Conservation (phyloP, 2,329 filamentous ascomycete species). For the Thermochaetoides dissita region DNA sequence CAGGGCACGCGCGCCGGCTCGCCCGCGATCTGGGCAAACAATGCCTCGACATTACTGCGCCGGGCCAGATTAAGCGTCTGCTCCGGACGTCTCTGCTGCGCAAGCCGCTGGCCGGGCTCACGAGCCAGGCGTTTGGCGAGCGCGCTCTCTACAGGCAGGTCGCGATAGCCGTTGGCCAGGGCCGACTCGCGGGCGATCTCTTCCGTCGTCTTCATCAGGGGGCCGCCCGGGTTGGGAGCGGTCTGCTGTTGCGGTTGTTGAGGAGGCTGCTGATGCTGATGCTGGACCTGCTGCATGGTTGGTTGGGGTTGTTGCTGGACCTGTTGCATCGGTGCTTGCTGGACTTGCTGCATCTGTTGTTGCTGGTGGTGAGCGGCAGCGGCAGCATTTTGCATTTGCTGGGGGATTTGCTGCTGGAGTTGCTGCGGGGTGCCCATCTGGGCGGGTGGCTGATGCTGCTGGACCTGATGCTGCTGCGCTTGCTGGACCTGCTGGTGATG, state of each 20-base stretch:
- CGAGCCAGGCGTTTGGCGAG: slow-evolving; percentile 39
- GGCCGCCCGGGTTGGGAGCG: slow-evolving; percentile 11
- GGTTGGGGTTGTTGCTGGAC: slow-evolving; percentile 6
- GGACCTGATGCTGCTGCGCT: slow-evolving; percentile 15
- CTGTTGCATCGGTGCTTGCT: neutral
- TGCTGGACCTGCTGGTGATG: slow-evolving; percentile 17
- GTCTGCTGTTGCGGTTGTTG: slow-evolving; percentile 1
- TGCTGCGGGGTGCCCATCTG: slow-evolving; percentile 12
- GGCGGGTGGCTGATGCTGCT: slow-evolving; percentile 12
- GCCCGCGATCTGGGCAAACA: slow-evolving; percentile 44
- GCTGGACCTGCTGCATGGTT: slow-evolving; percentile 8
- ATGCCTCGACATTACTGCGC: slow-evolving; percentile 45
- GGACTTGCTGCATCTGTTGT: slow-evolving; percentile 1
- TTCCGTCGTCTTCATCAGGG: slow-evolving; percentile 27
- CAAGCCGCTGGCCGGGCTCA: slow-evolving; percentile 34
- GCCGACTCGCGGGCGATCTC: slow-evolving; percentile 29
- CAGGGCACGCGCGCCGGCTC: slow-evolving; percentile 33
- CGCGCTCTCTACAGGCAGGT: slow-evolving; percentile 37
- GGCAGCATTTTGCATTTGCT: slow-evolving; percentile 1
- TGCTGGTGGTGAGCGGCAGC: neutral
- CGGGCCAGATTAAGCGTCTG: slow-evolving; percentile 41
- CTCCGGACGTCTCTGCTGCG: slow-evolving; percentile 38
- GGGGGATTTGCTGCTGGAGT: slow-evolving; percentile 3
- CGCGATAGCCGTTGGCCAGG: slow-evolving; percentile 25
- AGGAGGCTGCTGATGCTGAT: slow-evolving; percentile 4